Evolutionary conservation across 2,329 filamentous ascomycete species (phyloP).

Genomic region (Fusarium redolens): DNA sequence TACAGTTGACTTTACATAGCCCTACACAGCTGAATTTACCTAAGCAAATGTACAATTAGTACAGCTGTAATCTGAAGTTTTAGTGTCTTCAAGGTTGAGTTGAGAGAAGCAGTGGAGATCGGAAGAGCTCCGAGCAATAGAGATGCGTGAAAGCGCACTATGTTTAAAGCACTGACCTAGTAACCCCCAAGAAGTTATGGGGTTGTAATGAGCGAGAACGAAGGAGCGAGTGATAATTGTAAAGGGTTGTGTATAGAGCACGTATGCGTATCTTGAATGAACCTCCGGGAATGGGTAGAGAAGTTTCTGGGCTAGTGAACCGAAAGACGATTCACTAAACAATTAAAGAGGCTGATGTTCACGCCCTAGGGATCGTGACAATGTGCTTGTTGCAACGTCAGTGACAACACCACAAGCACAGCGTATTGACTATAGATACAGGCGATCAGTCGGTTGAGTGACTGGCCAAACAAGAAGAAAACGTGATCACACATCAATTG

Average conservation of each 20-base stretch:
- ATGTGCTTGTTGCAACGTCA: neutral
- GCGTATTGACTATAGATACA: neutral
- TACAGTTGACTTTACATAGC: neutral
- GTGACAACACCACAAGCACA: rapidly evolving
- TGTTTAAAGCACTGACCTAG: rapidly evolving
- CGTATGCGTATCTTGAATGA: rapidly evolving
- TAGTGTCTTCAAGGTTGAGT: neutral
- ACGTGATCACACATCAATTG: neutral
- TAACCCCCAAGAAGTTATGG: rapidly evolving
- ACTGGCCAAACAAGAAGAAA: neutral
- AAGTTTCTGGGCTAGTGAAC: no score
- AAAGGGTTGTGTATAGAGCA: neutral
- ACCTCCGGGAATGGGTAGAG: rapidly evolving
- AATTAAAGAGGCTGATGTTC: neutral
- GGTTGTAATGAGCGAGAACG: no score
- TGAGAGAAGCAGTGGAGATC: rapidly evolving
- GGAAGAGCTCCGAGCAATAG: neutral
- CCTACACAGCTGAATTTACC: rapidly evolving
- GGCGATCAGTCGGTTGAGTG: rapidly evolving
- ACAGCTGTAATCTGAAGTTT: neutral
- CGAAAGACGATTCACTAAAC: neutral
- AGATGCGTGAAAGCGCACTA: neutral
- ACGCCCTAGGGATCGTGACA: neutral
- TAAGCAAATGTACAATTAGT: neutral
- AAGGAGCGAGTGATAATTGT: neutral